These are phyloP conservation scores for Ophiostoma populinum DNA, from an alignment of 2,329 filamentous ascomycete genomes.

Conservation along the genomic window DNA sequence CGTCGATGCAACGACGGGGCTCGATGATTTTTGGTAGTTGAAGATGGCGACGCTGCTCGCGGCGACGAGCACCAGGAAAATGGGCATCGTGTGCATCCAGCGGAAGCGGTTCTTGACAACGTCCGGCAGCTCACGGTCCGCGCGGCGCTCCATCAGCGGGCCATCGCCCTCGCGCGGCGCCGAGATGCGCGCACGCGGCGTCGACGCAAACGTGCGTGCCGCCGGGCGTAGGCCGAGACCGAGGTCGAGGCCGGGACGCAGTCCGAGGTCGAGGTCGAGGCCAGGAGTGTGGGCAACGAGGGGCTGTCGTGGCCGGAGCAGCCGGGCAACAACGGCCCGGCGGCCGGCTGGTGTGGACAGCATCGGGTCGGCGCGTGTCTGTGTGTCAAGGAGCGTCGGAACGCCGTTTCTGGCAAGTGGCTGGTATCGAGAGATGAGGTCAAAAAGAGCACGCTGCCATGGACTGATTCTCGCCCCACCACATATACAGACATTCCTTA, in stretches of 20 bases:
- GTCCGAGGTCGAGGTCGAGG: background rate
- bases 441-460: background rate
- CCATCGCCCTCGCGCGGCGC: slow-evolving; percentile 42
- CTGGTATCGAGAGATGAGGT: background rate
- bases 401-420: too few species aligned
- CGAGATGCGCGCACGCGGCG: slow-evolving; percentile 29
- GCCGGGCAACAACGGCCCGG: slow-evolving; percentile 4
- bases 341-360: slow-evolving; percentile 8
- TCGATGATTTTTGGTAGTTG: slow-evolving; percentile 97
- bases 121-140: slow-evolving; percentile 48
- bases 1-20: slow-evolving; percentile 67
- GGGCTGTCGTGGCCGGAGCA: slow-evolving; percentile 6
- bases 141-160: slow-evolving; percentile 45
- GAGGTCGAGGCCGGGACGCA: slow-evolving; percentile 1
- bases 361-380: slow-evolving; percentile 4
- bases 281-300: slow-evolving; percentile 1
- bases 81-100: slow-evolving; percentile 59
- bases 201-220: background rate
- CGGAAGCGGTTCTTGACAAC: slow-evolving; percentile 29
- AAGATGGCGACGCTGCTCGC: slow-evolving; percentile 72
- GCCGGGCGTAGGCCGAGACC: background rate
- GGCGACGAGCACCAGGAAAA: slow-evolving; percentile 60
- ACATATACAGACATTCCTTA: slow-evolving; percentile 3
- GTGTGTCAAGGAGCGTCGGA: background rate
- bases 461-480: slow-evolving; percentile 4